Conservation (phyloP, 768 basidiomycete species). For the Sarcomyxa edulis region DNA sequence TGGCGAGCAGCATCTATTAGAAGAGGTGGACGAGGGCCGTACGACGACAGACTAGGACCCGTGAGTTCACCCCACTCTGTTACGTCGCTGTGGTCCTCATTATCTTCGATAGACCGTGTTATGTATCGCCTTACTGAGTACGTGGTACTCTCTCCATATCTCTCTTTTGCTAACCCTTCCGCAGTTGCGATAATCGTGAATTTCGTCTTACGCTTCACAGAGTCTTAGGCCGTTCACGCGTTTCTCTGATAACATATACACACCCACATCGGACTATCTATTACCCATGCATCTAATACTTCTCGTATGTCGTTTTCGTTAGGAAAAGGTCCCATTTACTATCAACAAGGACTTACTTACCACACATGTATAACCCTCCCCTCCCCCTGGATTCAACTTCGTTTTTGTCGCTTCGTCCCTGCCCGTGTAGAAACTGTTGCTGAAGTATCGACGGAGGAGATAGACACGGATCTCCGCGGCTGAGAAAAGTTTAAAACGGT, state of each 20-base stretch:
- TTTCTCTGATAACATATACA: too few species aligned
- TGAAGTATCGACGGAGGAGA: slow-evolving; percentile 71
- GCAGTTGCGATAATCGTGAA: slow-evolving; percentile 81
- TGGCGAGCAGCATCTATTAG: slow-evolving; percentile 95
- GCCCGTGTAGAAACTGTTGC: slow-evolving; percentile 44
- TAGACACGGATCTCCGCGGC: slow-evolving; percentile 64
- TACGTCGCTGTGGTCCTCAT: slow-evolving; percentile 8
- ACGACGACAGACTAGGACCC: slow-evolving; percentile 93
- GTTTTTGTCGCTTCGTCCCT: slow-evolving; percentile 55
- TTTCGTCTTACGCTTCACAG: slow-evolving; percentile 77
- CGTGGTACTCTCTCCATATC: slow-evolving; percentile 12
- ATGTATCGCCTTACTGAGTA: slow-evolving; percentile 77
- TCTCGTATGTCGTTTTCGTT: background rate
- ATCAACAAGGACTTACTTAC: too few species aligned
- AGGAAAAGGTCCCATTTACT: slow-evolving; percentile 10
- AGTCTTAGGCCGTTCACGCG: slow-evolving; percentile 18
- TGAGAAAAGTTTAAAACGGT: slow-evolving; percentile 12
- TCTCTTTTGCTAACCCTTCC: slow-evolving; percentile 5
- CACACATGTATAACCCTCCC: slow-evolving; percentile 4
- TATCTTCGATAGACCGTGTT: slow-evolving; percentile 58
- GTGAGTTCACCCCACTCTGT: slow-evolving; percentile 44
- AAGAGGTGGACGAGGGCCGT: slow-evolving; percentile 86
- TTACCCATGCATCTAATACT: too few species aligned
- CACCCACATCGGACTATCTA: too few species aligned
- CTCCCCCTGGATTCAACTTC: slow-evolving; percentile 25